Evolutionary conservation across 441 rosid genomes (phyloP), one percentile per base, ranked within the genome.

Genomic region (Aleurites moluccanus): DNA sequence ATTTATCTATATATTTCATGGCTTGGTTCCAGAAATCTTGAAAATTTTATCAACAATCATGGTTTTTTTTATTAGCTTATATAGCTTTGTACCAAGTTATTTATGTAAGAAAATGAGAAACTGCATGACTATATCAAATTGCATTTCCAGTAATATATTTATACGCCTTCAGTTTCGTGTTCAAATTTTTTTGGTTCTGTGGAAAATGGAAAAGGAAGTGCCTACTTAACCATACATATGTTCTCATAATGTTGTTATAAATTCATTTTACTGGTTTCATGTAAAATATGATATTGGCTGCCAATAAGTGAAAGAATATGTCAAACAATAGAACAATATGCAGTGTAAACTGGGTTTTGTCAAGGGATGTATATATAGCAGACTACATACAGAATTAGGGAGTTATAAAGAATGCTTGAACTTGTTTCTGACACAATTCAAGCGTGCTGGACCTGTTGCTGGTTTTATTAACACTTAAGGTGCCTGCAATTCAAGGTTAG

Each of bases 11-110:
- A 21, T 15, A 28, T 52, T 30, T n/a, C 38, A 21, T 60, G 10
- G 42, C 35, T 50, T 78, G 52, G 57, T 57, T 76, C 33, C 66
- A 28, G 35, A 56, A 18, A 10, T 61, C 61, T 45, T n/a, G 71
- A 64, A 6, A 40, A 3, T 64, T 69, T 40, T 18, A 14, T 9
- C 25, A 5, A 35, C 25, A 50, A 61, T 33, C 30, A 10, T 70
- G 16, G 30, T 44, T n/a, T 33, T 25, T 60, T 28, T 11, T 2
- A n/a, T 64, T 72, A 74, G 38, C 27, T 52, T 44, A 45, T 63
- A 27, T 35, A 18, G 16, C 21, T 6, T 27, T n/a, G 44, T 56
- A 64, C 7, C n/a, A n/a, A 55, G 57, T 28, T 69, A 13, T 42
- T 71, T 60, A 38, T 60, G 70, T 13, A 70, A 50, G 38, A 52